Evolutionary conservation across 345 rosid genomes (phyloP).

Genomic region (Euphorbia pulcherrima): DNA sequence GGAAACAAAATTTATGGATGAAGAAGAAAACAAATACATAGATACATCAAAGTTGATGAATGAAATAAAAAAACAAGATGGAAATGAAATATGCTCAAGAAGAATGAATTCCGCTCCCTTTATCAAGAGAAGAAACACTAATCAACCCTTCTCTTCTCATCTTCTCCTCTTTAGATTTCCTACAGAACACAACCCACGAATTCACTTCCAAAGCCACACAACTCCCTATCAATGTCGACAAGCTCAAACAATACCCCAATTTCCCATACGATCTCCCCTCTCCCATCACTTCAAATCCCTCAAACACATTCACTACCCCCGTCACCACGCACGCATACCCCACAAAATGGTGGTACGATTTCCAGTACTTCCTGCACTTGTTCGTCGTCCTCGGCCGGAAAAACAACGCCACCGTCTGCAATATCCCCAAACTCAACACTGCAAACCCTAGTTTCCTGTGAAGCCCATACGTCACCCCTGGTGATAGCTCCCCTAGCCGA

Average conservation of each 20-base stretch:
- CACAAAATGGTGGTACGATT: constrained; percentile 92
- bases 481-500: constrained; percentile 60
- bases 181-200: constrained; percentile 88
- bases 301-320: constrained; percentile 94
- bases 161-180: constrained; percentile 92
- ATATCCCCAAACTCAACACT: constrained; percentile 46
- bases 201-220: constrained; percentile 88
- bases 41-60: too few relatives aligned
- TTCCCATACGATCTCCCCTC: constrained; percentile 63
- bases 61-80: too few relatives aligned
- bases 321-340: constrained; percentile 85
- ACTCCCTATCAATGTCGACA: constrained; percentile 65
- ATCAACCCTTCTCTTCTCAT: constrained; percentile 73
- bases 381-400: constrained; percentile 84
- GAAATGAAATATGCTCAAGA: constrained; percentile 5
- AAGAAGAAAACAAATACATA: too few relatives aligned
- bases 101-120: constrained; percentile 25
- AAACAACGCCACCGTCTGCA: constrained; percentile 77
- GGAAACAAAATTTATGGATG: neutral
- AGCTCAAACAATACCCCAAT: constrained; percentile 66
- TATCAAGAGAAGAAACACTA: constrained; percentile 32
- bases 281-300: constrained; percentile 89
- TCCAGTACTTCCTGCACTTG: constrained; percentile 88
- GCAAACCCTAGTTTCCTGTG: constrained; percentile 82
- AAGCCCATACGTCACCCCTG: constrained; percentile 60